These are phyloP conservation scores for Metschnikowia baotianmanensis DNA, from an alignment of 805 yeast species.

Conservation along the genomic window DNA sequence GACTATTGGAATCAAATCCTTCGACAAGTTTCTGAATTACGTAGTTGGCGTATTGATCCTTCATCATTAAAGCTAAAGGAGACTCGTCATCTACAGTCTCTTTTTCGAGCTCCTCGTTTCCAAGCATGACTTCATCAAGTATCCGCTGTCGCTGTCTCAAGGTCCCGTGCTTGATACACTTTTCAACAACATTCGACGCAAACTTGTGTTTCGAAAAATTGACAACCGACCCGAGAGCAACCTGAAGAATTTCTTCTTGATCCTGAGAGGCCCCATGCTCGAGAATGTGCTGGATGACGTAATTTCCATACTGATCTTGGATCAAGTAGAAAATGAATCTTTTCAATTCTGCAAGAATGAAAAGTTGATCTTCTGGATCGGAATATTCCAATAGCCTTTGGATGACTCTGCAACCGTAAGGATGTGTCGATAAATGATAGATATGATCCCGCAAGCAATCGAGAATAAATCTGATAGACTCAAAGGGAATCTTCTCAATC, in stretches of 20 bases:
- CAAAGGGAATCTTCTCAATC: conserved; percentile 80
- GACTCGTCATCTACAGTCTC: conserved; percentile 57
- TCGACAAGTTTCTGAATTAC: conserved; percentile 94
- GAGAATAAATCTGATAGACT: conserved; percentile 65
- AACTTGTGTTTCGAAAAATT: conserved; percentile 92
- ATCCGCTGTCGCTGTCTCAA: conserved; percentile 59
- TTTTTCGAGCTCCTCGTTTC: conserved; percentile 45
- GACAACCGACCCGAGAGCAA: conserved; percentile 71
- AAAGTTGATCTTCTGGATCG: conserved; percentile 57
- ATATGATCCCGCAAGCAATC: conserved; percentile 67
- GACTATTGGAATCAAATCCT: conserved; percentile 58
- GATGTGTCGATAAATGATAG: conserved; percentile 87
- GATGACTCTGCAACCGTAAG: conserved; percentile 96
- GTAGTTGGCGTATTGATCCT: conserved; percentile 96
- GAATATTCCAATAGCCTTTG: conserved; percentile 89
- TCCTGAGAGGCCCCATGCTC: conserved; percentile 73
- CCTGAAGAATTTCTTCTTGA: conserved; percentile 57
- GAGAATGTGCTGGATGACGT: conserved; percentile 93
- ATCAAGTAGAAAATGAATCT: conserved; percentile 71
- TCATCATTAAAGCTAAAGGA: conserved; percentile 88
- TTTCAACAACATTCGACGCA: conserved; percentile 97
- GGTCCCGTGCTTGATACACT: conserved; percentile 76
- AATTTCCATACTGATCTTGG: conserved; percentile 97
- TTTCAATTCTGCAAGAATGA: conserved; percentile 68
- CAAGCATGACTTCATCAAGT: conserved; percentile 62